These are phyloP conservation scores for Salix viminalis DNA, from an alignment of 345 rosid species.

Conservation along the genomic window DNA sequence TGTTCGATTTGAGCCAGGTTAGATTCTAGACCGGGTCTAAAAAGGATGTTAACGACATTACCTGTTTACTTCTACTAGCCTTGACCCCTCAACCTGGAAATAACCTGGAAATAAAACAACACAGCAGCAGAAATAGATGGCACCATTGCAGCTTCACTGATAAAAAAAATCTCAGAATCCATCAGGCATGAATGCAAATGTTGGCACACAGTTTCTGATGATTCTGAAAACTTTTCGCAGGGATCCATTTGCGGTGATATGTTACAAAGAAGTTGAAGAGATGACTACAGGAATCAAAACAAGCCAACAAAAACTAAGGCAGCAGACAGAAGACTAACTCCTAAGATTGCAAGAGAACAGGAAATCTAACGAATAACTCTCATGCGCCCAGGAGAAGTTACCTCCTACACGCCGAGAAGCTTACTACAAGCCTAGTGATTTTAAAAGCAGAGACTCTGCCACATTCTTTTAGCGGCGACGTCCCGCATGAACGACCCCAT, in stretches of 20 bases:
- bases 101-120: no score
- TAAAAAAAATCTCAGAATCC: no score
- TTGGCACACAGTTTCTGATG: background rate
- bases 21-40: no score
- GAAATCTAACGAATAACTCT: constrained; percentile 1
- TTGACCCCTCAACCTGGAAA: no score
- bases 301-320: background rate
- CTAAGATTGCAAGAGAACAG: background rate
- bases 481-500: constrained; percentile 28
- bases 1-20: no score
- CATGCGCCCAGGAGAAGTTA: constrained; percentile 1
- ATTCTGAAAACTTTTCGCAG: background rate
- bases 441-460: constrained; percentile 22
- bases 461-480: constrained; percentile 26
- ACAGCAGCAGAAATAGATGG: no score
- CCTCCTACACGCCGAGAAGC: constrained; percentile 20
- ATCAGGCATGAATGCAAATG: background rate
- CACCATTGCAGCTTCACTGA: no score
- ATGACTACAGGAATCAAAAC: background rate
- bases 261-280: background rate
- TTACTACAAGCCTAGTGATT: constrained; percentile 6
- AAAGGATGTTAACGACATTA: no score
- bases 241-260: background rate
- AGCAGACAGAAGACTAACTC: background rate
- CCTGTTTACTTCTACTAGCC: no score